These are phyloP conservation scores for Heritiera littoralis DNA, from an alignment of 345 rosid species.

Conservation along the genomic window DNA sequence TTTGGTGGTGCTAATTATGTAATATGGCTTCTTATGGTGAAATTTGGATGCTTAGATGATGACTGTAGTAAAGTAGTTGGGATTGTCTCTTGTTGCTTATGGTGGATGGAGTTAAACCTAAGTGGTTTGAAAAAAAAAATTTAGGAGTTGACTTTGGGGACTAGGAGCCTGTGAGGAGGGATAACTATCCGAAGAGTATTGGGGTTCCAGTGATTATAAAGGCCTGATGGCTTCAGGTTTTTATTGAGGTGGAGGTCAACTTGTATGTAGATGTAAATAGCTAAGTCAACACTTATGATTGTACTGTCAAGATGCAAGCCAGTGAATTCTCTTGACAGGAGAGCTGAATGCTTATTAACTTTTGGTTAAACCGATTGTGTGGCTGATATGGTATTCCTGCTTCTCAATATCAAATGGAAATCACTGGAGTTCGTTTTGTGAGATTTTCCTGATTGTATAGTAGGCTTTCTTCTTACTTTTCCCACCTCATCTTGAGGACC, in stretches of 20 bases:
- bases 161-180: slow-evolving; percentile 18
- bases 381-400: slow-evolving; percentile 15
- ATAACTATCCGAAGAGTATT: slow-evolving; percentile 5
- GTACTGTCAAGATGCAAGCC: slow-evolving; percentile 24
- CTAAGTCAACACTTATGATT: slow-evolving; percentile 17
- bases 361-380: slow-evolving; percentile 1
- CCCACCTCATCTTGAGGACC: slow-evolving; percentile 1
- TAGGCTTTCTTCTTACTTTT: slow-evolving; percentile 15
- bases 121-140: not conserved
- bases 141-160: slow-evolving; percentile 26
- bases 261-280: slow-evolving; percentile 11
- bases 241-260: slow-evolving; percentile 19
- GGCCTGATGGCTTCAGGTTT: slow-evolving; percentile 24
- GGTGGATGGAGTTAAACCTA: slow-evolving; percentile 5
- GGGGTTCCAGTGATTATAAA: slow-evolving; percentile 17
- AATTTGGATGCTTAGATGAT: slow-evolving; percentile 5
- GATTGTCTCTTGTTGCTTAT: not conserved
- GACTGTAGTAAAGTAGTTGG: not conserved
- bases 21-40: not conserved
- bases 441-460: slow-evolving; percentile 4
- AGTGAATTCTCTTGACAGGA: slow-evolving; percentile 19
- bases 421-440: slow-evolving; percentile 17
- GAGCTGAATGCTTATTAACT: slow-evolving; percentile 1
- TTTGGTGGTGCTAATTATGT: not conserved
- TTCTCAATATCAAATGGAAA: slow-evolving; percentile 19